Evolutionary conservation across 1,139 yeast species (phyloP), one percentile per base, ranked within the genome.

Genomic region (Meyerozyma smithsonii): DNA sequence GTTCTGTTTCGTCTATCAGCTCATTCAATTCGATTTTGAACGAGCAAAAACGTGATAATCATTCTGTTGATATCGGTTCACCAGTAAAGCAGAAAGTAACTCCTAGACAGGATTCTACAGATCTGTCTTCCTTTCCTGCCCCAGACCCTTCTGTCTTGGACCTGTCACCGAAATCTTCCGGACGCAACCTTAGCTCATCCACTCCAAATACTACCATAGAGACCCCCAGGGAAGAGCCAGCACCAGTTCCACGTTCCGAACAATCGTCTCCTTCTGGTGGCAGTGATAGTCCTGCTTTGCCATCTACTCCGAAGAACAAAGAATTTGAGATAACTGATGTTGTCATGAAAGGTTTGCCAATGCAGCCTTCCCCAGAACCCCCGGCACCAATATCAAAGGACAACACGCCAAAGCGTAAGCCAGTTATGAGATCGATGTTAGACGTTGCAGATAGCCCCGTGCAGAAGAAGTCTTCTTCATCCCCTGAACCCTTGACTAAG

Each of bases 1-100:
- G 59, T 18, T 42, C 60, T 1, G 53, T 54, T 8, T 59, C 60
- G 8, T 61, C 61, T 2, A 57, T 59, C 19, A 56, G 56, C 35
- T 56, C 59, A 10, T 58, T 53, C 40, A 55, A 48, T 35, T 51
- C 56, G 8, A 39, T 54, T 15, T 42, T 52, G n/a, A 44, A 38
- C 21, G 33, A 30, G 20, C 2, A 11, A 8, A 30, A 30, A 18
- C 34, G 34, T 30, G 12, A 30, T 8, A 15, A 11, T 4, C 15
- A 11, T n/a, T 16, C 15, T 18, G 21, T 16, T 30, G 34, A 30
- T n/a, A 14, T 14, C 10, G 7, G 17, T 15, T 26, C 30, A 4
- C 30, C 30, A 12, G 15, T 14, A n/a, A 10, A 8, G 17, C 30
- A 14, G 11, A 5, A 12, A 4, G 17, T 26, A 5, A 5, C 30